Base-by-base conservation (phyloP, 2,329 filamentous ascomycete species). In the Penicillium aurantiogriseum region DNA sequence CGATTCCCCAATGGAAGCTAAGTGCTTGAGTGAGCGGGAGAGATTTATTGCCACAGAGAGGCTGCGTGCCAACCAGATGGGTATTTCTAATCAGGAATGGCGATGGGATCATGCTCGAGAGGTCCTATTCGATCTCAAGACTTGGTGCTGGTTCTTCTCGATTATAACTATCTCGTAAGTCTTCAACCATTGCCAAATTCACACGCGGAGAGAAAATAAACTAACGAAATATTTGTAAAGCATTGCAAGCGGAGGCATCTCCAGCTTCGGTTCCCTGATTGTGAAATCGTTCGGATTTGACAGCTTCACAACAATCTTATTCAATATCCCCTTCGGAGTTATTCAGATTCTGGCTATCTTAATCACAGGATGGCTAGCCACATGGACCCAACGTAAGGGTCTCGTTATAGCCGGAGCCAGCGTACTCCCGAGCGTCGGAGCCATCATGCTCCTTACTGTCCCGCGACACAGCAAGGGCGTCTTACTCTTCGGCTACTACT, bases 61-160 rank as follows among this genome's bases (percentile, higher is more conserved):
- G 0, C 73, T 85, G 25, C 77, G 81, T 11, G 76, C 76, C 50
- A 84, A 85, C 65, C 81, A 84, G 57, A 83, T 81, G 75, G 82
- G 82, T 1, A 75, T 83, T 29, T 76, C 80, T 56, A 81, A 78
- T 2, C 78, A 79, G 4, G 76, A 82, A 57, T 85, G 81, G 80
- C 76, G 79, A 23, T 79, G 76, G 64, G 70, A 77, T 15, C 82
- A 85, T 57, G 73, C 83, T 2, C 63, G 45, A 46, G 73, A 76
- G 52, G 68, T 66, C 9, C 21, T 66, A 0, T 51, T 63, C 13
- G 73, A 76, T 27, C 15, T 72, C 4, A 75, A 75, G 52, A 73
- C 71, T 1, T 76, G 74, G 74, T 68, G 68, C 31, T 75, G 66
- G 66, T 67, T 70, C 60, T 67, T 74, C 39, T 46, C 60, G 3